Conservation (phyloP, 148 eudicot species). For the Nepenthes mirabilis region DNA sequence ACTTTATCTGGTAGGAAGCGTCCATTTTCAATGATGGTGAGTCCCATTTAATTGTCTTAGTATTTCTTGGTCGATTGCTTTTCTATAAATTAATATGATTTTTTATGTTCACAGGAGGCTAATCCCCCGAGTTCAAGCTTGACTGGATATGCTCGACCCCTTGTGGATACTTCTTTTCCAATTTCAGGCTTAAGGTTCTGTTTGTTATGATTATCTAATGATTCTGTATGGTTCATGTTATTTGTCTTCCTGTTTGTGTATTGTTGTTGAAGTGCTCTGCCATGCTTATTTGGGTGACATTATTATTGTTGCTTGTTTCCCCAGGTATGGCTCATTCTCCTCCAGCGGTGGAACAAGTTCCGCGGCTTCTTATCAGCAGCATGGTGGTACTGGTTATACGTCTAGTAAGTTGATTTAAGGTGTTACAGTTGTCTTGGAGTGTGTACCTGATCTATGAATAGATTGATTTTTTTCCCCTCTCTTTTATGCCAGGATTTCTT, state of each 20-base stretch:
- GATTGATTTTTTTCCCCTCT: background rate
- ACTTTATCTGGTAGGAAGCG: slow-evolving; percentile 19
- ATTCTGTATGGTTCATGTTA: no score
- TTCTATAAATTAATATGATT: background rate
- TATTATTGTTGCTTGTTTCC: background rate
- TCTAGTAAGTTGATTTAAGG: slow-evolving; percentile 17
- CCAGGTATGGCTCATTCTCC: slow-evolving; percentile 8
- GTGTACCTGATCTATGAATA: background rate
- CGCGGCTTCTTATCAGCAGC: slow-evolving; percentile 12
- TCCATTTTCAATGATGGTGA: slow-evolving; percentile 18
- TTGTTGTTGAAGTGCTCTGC: background rate
- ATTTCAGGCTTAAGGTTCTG: slow-evolving; percentile 19
- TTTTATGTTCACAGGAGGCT: slow-evolving; percentile 18
- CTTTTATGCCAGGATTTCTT: slow-evolving; percentile 14
- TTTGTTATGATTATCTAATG: no score
- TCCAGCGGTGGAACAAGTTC: slow-evolving; percentile 6
- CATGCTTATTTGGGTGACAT: background rate
- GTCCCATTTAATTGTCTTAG: background rate
- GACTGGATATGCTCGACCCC: slow-evolving; percentile 15
- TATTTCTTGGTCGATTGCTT: background rate
- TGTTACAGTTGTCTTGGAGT: background rate
- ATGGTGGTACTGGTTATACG: slow-evolving; percentile 6
- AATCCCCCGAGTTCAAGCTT: slow-evolving; percentile 14
- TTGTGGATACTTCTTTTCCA: slow-evolving; percentile 13
- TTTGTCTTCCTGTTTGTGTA: no score